These are phyloP conservation scores for Diaporthe humulicola DNA, from an alignment of 2,329 filamentous ascomycete genomes.

Conservation along the genomic window DNA sequence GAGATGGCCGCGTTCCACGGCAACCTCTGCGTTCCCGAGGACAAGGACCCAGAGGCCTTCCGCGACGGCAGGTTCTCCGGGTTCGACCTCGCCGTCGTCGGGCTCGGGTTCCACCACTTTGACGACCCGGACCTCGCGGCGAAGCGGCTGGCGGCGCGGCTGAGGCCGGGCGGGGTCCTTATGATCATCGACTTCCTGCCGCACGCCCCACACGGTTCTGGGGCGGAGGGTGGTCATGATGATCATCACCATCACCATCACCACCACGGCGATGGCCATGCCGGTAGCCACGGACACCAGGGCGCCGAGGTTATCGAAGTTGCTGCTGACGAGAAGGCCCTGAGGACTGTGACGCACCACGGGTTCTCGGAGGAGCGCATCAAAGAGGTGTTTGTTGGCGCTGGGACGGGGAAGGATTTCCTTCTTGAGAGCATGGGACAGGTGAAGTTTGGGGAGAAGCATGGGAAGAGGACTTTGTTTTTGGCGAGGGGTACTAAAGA, in stretches of 20 bases:
- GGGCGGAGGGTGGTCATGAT: not conserved
- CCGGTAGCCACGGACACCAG: not conserved
- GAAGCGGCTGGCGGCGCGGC: slow-evolving; percentile 68
- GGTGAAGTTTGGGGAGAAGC: slow-evolving; percentile 36
- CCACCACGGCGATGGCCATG: not conserved
- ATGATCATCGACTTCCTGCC: slow-evolving; percentile 77
- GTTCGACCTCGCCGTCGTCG: slow-evolving; percentile 74
- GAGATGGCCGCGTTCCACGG: slow-evolving; percentile 71
- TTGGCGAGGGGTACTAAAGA: slow-evolving; percentile 64
- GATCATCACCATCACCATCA: not conserved
- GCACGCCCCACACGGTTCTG: slow-evolving; percentile 53
- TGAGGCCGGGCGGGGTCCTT: slow-evolving; percentile 75
- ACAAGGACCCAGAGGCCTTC: slow-evolving; percentile 67
- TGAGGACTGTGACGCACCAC: slow-evolving; percentile 71
- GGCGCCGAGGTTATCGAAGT: not conserved
- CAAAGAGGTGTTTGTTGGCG: slow-evolving; percentile 71
- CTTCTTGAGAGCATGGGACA: slow-evolving; percentile 63
- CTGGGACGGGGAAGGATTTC: slow-evolving; percentile 71
- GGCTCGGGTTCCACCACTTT: slow-evolving; percentile 77
- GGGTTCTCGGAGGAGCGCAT: slow-evolving; percentile 75
- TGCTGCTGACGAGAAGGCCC: slow-evolving; percentile 36
- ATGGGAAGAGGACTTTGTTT: slow-evolving; percentile 59
- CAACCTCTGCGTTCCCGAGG: slow-evolving; percentile 64
- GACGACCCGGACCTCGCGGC: slow-evolving; percentile 73
- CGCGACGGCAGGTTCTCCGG: slow-evolving; percentile 72